Evolutionary conservation across 2,329 filamentous ascomycete genomes (phyloP).

Genomic region (Geosmithia putterillii): DNA sequence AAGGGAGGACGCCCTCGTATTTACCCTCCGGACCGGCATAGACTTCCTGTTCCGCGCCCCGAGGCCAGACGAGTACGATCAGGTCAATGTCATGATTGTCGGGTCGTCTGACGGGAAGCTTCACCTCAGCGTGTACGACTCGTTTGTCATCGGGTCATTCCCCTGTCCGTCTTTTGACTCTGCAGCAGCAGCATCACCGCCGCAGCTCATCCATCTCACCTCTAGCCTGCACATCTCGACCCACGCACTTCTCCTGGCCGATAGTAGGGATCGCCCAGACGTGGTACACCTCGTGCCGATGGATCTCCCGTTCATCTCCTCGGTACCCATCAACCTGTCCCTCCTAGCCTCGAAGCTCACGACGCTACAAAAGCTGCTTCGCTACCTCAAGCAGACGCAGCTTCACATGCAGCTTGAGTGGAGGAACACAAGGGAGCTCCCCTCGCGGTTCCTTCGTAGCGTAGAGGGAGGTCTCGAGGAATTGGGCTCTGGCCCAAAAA

Average conservation of each 20-base stretch:
- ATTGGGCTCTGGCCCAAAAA: conserved; percentile 38
- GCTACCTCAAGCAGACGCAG: conserved; percentile 74
- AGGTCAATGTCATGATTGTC: conserved; percentile 68
- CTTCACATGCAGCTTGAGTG: conserved; percentile 72
- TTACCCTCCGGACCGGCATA: conserved; percentile 56
- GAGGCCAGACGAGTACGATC: conserved; percentile 53
- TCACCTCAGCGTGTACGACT: conserved; percentile 75
- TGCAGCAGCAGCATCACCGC: conserved; percentile 1
- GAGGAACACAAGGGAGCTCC: conserved; percentile 70
- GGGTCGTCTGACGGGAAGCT: conserved; percentile 60
- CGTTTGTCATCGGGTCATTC: conserved; percentile 65
- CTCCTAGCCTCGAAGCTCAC: conserved; percentile 79
- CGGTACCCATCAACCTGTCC: conserved; percentile 68
- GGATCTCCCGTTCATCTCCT: conserved; percentile 72
- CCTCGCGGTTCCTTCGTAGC: conserved; percentile 62
- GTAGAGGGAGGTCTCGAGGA: conserved; percentile 64
- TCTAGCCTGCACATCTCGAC: conserved; percentile 66
- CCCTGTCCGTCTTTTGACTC: conserved; percentile 23
- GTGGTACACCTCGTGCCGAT: conserved; percentile 54
- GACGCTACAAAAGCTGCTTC: conserved; percentile 71
- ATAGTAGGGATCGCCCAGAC: conserved; percentile 17
- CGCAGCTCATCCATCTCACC: conserved; percentile 44
- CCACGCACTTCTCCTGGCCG: conserved; percentile 54
- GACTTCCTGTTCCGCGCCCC: conserved; percentile 56
- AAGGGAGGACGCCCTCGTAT: conserved; percentile 46